Evolutionary conservation across 495 filamentous ascomycete species (phyloP).

Genomic region (Lasiosphaeria hispida): DNA sequence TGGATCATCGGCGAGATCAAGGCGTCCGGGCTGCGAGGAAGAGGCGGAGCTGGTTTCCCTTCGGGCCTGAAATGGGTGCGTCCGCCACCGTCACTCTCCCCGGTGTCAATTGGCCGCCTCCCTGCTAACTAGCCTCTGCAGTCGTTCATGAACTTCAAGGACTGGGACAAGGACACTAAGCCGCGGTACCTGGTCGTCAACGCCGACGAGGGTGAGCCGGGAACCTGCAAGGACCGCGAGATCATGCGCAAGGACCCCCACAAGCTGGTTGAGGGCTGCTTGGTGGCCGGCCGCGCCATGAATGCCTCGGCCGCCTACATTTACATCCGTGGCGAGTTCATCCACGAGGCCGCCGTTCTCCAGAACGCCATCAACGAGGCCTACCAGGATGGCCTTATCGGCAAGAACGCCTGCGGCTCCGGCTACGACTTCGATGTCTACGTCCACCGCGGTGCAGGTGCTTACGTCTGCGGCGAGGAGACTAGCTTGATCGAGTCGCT

Average conservation of each 20-base stretch:
- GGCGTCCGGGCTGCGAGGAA: constrained; percentile 88
- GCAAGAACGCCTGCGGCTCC: constrained; percentile 94
- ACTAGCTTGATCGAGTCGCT: constrained; percentile 96
- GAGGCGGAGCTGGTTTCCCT: constrained; percentile 96
- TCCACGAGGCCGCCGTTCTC: constrained; percentile 90
- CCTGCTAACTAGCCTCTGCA: constrained; percentile 40
- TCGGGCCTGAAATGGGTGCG: constrained; percentile 98
- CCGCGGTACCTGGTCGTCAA: constrained; percentile 97
- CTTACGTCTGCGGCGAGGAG: constrained; percentile 97
- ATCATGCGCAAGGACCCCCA: constrained; percentile 99
- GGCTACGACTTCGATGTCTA: constrained; percentile 98
- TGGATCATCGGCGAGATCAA: constrained; percentile 99
- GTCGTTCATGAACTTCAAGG: constrained; percentile 99
- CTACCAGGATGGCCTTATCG: constrained; percentile 87
- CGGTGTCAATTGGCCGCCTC: constrained; percentile 1
- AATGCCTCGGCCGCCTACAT: constrained; percentile 98
- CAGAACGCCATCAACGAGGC: constrained; percentile 97
- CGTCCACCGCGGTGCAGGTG: constrained; percentile 93
- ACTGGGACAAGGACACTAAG: constrained; percentile 97
- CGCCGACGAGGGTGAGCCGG: constrained; percentile 96
- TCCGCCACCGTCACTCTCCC: background rate
- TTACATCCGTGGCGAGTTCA: constrained; percentile 99
- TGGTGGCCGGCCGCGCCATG: constrained; percentile 95
- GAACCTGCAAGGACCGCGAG: constrained; percentile 98
- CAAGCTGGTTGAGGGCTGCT: constrained; percentile 95